phyloP scores from a whole-genome alignment of 2,329 filamentous ascomycete genomes.

The Calonectria pauciramosa region DNA sequence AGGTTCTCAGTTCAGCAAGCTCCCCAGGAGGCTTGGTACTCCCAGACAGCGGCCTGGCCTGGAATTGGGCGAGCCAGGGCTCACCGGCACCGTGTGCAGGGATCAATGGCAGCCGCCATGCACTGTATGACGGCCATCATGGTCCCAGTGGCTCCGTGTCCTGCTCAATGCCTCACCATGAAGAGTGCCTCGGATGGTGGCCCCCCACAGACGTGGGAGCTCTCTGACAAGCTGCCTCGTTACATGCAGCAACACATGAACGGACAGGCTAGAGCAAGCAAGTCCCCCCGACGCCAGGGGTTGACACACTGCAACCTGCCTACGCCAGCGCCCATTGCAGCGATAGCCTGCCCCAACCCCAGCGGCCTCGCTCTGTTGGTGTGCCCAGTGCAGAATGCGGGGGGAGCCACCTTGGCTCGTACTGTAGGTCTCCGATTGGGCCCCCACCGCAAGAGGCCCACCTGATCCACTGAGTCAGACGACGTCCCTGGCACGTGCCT shows the following conservation, averaged over 20 bases:
- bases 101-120: background rate
- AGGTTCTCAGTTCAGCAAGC: slow-evolving; percentile 3
- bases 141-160: slow-evolving; percentile 15
- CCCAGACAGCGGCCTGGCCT: background rate
- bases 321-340: background rate
- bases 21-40: background rate
- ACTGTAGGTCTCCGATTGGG: slow-evolving; percentile 43
- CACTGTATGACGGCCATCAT: slow-evolving; percentile 27
- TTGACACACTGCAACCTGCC: slow-evolving; percentile 13
- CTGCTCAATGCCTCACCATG: slow-evolving; percentile 12
- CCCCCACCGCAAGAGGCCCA: slow-evolving; percentile 40
- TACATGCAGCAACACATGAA: slow-evolving; percentile 22
- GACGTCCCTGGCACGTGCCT: slow-evolving; percentile 49
- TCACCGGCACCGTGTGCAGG: slow-evolving; percentile 19
- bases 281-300: slow-evolving; percentile 1
- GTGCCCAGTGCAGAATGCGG: slow-evolving; percentile 46
- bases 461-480: slow-evolving; percentile 50
- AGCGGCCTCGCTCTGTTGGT: background rate
- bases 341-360: background rate
- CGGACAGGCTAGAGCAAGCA: slow-evolving; percentile 7
- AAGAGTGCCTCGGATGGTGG: background rate
- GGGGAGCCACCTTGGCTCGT: slow-evolving; percentile 31
- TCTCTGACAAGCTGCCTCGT: slow-evolving; percentile 28
- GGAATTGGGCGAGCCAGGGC: slow-evolving; percentile 17
- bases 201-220: slow-evolving; percentile 9